Evolutionary conservation across 2,329 filamentous ascomycete species (phyloP).

Genomic region (Simplicillium sp.): DNA sequence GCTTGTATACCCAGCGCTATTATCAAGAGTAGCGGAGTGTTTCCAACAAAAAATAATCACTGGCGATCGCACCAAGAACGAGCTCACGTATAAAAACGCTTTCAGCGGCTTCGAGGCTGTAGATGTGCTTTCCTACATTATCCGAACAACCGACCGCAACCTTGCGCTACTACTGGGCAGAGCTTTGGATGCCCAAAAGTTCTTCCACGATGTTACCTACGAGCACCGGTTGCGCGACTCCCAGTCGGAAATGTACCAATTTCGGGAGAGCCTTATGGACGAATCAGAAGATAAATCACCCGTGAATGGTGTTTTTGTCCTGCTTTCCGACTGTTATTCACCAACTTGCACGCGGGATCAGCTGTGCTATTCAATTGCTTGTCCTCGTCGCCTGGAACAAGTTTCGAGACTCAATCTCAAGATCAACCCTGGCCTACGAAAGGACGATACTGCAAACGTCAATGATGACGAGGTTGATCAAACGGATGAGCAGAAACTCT

Average conservation of each 20-base stretch:
- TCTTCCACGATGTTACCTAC: conserved; percentile 98
- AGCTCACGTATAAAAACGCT: conserved; percentile 90
- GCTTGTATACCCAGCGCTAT: conserved; percentile 83
- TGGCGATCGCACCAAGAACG: conserved; percentile 90
- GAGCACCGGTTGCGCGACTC: conserved; percentile 92
- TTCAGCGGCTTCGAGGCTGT: conserved; percentile 95
- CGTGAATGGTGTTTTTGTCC: conserved; percentile 93
- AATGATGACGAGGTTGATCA: conserved; percentile 76
- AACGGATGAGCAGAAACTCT: conserved; percentile 92
- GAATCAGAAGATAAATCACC: conserved; percentile 59
- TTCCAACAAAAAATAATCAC: conserved; percentile 84
- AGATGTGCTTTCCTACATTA: conserved; percentile 91
- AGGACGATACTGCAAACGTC: conserved; percentile 43
- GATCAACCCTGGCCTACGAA: conserved; percentile 77
- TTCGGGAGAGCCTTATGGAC: conserved; percentile 85
- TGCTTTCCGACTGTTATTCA: conserved; percentile 95
- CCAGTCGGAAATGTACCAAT: conserved; percentile 92
- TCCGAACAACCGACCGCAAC: conserved; percentile 93
- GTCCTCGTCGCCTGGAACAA: conserved; percentile 85
- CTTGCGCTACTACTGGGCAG: conserved; percentile 82
- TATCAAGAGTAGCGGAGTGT: conserved; percentile 88
- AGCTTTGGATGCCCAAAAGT: conserved; percentile 93
- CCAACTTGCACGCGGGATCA: conserved; percentile 94
- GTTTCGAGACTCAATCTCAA: conserved; percentile 91
- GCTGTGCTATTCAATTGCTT: conserved; percentile 96